Base-by-base conservation (phyloP, 495 filamentous ascomycete genomes). In the Trypethelium eluteriae region DNA sequence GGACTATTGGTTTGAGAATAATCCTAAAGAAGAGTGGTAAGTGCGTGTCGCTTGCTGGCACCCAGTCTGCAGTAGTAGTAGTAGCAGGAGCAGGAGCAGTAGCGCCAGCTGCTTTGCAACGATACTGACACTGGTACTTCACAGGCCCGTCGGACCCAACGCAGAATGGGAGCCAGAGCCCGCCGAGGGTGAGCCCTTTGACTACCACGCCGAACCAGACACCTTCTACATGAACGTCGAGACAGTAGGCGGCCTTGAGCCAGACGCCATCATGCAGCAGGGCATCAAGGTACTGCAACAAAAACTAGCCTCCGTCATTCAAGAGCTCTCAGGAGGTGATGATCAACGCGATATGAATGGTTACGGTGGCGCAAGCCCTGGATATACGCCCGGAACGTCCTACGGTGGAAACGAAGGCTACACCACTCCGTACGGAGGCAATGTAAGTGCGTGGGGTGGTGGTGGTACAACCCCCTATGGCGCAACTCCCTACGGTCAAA, bases 181-280 rank as follows among this genome's bases (percentile, higher is more conserved):
- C 0, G 83, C 86, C 6, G 91, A 96, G 75, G 87, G 84, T 67
- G 88, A 93, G 72, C 84, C 87, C 10, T 97, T 98, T 77, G 86
- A 96, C 77, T 96, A 90, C 77, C 89, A 96, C 69, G 94, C 91
- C 18, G 83, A 88, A 34, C 92, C 94, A 3, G 82, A 80, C 62
- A 84, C 81, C 65, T 98, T 96, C 79, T 98, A 95, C 81, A 85
- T 93, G 70, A 91, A 97, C 68, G 88, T 98, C 38, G 94, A 98
- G 74, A 90, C 88, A 46, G 87, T 89, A 68, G 94, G 94, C 16
- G 88, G 86, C 68, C 83, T 98, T 9, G 88, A 92, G 4, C 93
- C 95, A 0, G 92, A 98, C 71, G 81, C 80, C 57, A 91, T 98
- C 65, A 83, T 98, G 64, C 86, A 91, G 66, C 88, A 95, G 72